Base-by-base conservation (phyloP, 1,284 basidiomycete genomes). In the Malassezia yamatoensis region DNA sequence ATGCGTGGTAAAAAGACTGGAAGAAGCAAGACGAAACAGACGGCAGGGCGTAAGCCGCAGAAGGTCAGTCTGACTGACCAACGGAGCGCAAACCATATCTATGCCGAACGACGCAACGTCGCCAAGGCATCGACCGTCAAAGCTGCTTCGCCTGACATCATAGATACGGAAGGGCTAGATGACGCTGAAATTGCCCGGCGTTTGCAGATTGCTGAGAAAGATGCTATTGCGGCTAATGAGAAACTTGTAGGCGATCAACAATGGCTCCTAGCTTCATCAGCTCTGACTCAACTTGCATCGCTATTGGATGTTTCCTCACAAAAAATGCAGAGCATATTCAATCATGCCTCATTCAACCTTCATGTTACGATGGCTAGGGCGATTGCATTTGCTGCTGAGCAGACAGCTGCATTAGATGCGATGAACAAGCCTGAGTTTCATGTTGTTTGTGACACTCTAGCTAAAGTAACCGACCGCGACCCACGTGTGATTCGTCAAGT, bases 241-340 rank as follows among this genome's bases (percentile, higher is more conserved):
- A 21, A 42, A 36, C 51, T 64, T 1, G 65, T 72, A 1, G 48
- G 45, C 9, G 67, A 72, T 52, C 69, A 72, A 39, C 60, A 65
- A 21, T 74, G 71, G 71, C 59, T 74, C 20, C 61, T 74, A 38
- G 67, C 68, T 7, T 69, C 66, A 9, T 74, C 71, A 5, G 60
- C 72, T 3, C 60, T 72, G 9, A 52, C 67, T 8, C 70, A 72
- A 47, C 56, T 74, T 9, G 61, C 68, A 7, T 58, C 56, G 9
- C 45, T 74, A 45, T 54, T 72, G 15, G 61, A 63, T 20, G 37
- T 71, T n/a, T 55, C 65, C 3, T 16, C 51, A 3, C 32, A 55
- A 3, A 59, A 58, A 6, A 59, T 68, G 9, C 64, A 58, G 13
- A 58, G 63, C 16, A 60, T 57, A 9, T 71, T 69, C 47, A 60